These are phyloP conservation scores for Taphrina communis DNA, from an alignment of 1,139 yeast species.

Conservation along the genomic window DNA sequence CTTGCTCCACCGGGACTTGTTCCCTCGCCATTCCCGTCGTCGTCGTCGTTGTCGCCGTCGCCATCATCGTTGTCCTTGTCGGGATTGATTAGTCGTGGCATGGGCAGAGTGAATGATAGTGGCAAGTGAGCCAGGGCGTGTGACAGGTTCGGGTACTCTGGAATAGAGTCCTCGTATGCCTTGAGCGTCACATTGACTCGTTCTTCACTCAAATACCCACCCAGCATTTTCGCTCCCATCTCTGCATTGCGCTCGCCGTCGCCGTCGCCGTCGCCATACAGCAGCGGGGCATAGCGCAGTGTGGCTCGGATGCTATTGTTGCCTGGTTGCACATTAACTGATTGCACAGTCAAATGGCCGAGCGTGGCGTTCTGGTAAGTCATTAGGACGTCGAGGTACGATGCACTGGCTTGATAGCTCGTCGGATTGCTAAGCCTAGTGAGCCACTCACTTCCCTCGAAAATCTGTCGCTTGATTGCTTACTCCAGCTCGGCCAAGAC, in stretches of 20 bases:
- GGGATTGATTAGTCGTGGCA: slow-evolving; percentile 22
- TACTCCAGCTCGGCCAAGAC: slow-evolving; percentile 26
- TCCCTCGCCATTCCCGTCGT: neutral
- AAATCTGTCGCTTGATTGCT: slow-evolving; percentile 8
- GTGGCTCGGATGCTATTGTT: slow-evolving; percentile 10
- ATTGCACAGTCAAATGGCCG: slow-evolving; percentile 21
- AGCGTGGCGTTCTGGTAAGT: slow-evolving; percentile 5
- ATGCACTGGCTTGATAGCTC: slow-evolving; percentile 13
- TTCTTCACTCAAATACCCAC: slow-evolving; percentile 25
- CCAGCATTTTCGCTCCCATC: slow-evolving; percentile 16
- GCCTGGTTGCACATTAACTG: slow-evolving; percentile 3
- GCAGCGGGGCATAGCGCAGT: slow-evolving; percentile 23
- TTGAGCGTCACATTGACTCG: slow-evolving; percentile 31
- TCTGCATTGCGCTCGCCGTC: neutral
- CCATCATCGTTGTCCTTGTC: neutral
- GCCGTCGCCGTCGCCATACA: neutral
- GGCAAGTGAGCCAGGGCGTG: slow-evolving; percentile 28
- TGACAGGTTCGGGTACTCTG: slow-evolving; percentile 31
- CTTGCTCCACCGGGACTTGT: neutral
- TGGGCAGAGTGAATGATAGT: slow-evolving; percentile 12
- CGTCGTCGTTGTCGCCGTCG: neutral
- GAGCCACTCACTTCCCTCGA: slow-evolving; percentile 1
- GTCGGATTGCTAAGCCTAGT: slow-evolving; percentile 32
- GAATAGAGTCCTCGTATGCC: slow-evolving; percentile 21
- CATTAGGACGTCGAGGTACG: slow-evolving; percentile 21